Conservation (phyloP, 108 stramenopile species). For the Skeletonema potamos region DNA sequence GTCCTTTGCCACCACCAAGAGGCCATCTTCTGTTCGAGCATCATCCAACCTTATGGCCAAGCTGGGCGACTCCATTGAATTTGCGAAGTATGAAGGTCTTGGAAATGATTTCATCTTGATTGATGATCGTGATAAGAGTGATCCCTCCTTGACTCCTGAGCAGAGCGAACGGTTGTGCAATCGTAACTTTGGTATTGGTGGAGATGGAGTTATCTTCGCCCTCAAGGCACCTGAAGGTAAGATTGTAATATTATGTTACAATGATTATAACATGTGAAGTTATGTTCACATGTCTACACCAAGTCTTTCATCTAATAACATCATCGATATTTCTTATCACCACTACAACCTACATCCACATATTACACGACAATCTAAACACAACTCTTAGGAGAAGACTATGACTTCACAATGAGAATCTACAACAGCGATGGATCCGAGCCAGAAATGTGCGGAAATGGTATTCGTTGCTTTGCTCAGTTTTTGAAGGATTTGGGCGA, state of each 20-base stretch:
- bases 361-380: neutral
- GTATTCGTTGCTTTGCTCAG: slow-evolving; percentile 95
- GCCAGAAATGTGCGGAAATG: slow-evolving; percentile 99
- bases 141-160: slow-evolving; percentile 85
- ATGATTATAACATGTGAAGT: no score
- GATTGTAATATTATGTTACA: neutral
- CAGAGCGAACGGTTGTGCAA: slow-evolving; percentile 83
- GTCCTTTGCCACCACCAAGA: slow-evolving; percentile 8
- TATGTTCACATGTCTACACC: no score
- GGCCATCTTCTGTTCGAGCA: neutral
- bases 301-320: neutral
- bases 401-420: slow-evolving; percentile 95
- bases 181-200: slow-evolving; percentile 95
- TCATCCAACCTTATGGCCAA: slow-evolving; percentile 20
- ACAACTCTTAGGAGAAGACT: slow-evolving; percentile 53
- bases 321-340: neutral
- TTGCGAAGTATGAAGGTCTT: slow-evolving; percentile 98
- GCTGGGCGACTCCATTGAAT: slow-evolving; percentile 51
- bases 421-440: slow-evolving; percentile 95
- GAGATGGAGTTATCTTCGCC: slow-evolving; percentile 98
- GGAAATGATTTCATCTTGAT: slow-evolving; percentile 98
- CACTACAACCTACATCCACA: neutral
- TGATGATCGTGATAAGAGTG: slow-evolving; percentile 84
- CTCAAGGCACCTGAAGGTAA: slow-evolving; percentile 74
- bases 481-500: slow-evolving; percentile 91